phyloP scores from a whole-genome alignment of 768 basidiomycete genomes.

The Termitomyces sp. region DNA sequence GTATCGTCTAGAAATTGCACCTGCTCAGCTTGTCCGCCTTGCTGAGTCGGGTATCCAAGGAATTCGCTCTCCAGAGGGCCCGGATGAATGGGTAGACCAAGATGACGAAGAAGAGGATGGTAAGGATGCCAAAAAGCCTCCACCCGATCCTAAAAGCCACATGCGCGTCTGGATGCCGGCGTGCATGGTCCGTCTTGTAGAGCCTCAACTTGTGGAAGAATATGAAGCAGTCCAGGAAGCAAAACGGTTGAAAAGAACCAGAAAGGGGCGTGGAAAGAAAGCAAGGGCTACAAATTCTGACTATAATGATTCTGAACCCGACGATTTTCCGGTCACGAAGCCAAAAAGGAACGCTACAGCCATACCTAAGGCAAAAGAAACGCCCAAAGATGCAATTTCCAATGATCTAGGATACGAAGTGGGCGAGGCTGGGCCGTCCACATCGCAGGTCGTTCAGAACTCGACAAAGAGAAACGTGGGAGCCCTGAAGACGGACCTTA shows the following conservation, averaged over 20 bases:
- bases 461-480: conserved; percentile 14
- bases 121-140: conserved; percentile 25
- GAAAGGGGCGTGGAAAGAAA: conserved; percentile 28
- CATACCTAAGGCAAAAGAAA: background rate
- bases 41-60: conserved; percentile 65
- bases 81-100: conserved; percentile 46
- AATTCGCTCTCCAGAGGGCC: conserved; percentile 39
- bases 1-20: conserved; percentile 75
- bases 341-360: conserved; percentile 3
- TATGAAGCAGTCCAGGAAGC: conserved; percentile 46
- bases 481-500: background rate
- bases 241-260: conserved; percentile 46
- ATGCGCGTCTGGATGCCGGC: conserved; percentile 81
- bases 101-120: conserved; percentile 38
- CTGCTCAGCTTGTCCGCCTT: conserved; percentile 56
- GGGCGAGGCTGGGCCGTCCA: background rate
- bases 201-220: conserved; percentile 55
- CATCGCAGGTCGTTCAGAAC: conserved; percentile 11
- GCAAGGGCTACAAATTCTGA: conserved; percentile 9
- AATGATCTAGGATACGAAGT: background rate
- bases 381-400: background rate
- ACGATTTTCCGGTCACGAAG: conserved; percentile 1
- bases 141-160: conserved; percentile 48
- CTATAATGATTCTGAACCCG: conserved; percentile 1
- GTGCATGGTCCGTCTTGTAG: conserved; percentile 63